These are phyloP conservation scores for Exophiala sideris DNA, from an alignment of 2,329 filamentous ascomycete species.

Conservation along the genomic window DNA sequence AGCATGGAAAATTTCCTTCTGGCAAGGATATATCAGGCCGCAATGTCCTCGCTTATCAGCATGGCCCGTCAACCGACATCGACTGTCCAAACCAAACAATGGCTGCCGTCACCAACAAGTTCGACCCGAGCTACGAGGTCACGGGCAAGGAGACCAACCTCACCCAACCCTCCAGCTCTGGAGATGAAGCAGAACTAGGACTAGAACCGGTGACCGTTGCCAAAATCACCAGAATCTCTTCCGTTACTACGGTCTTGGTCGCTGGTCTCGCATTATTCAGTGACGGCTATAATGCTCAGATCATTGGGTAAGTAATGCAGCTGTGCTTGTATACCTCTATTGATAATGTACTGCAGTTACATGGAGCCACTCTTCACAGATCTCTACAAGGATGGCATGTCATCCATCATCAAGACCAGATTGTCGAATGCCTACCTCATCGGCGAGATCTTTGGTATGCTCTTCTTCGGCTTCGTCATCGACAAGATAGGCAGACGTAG, in stretches of 20 bases:
- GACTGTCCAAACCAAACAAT: not conserved
- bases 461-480: slow-evolving; percentile 51
- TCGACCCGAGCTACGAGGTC: slow-evolving; percentile 4
- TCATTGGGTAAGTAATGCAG: slow-evolving; percentile 27
- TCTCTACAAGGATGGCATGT: slow-evolving; percentile 35
- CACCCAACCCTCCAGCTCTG: not conserved
- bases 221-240: slow-evolving; percentile 23
- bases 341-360: slow-evolving; percentile 28
- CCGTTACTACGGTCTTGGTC: slow-evolving; percentile 36
- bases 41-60: not conserved
- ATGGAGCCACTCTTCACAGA: slow-evolving; percentile 37
- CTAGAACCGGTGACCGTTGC: slow-evolving; percentile 7
- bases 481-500: slow-evolving; percentile 51
- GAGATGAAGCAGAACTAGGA: not conserved
- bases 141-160: not conserved
- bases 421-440: slow-evolving; percentile 56
- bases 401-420: slow-evolving; percentile 45
- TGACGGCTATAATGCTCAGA: slow-evolving; percentile 40
- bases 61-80: not conserved
- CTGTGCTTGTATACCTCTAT: not conserved
- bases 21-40: not conserved
- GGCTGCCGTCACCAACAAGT: slow-evolving; percentile 1
- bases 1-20: not conserved
- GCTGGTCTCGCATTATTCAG: slow-evolving; percentile 38
- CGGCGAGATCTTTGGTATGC: slow-evolving; percentile 56